Evolutionary conservation across 2,329 filamentous ascomycete species (phyloP), one percentile per base, ranked within the genome.

Genomic region (Hypoxylon sp.): DNA sequence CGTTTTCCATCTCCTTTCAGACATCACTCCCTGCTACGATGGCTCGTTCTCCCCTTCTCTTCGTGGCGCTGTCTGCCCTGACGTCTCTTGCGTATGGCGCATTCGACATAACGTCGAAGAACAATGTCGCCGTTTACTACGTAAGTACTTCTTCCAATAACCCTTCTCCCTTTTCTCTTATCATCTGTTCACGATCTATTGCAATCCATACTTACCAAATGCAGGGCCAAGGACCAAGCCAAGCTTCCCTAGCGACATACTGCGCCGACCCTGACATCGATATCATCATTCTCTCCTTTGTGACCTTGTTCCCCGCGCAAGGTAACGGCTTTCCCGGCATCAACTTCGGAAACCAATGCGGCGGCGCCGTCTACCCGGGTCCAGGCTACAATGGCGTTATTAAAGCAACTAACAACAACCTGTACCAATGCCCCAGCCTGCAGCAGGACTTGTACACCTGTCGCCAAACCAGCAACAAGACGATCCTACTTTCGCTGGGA

Each of bases 261-360:
- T 84, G 82, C 70, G 74, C 81, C 30, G 76, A 81, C 49, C 70
- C 79, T 0, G 75, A 73, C 25, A 78, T 84, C 54, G 82, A 84
- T 61, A 77, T 83, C 13, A 83, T 84, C 66, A 76, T 82, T 13
- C 74, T 84, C 3, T 82, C 79, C 2, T 84, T 84, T 67, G 79
- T 84, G 20, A 73, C 81, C 59, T 72, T 79, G 3, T 84, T 84
- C 69, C 81, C 81, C 10, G 74, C 77, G 4, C 79, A 83, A 64
- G 81, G 78, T n/a, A 81, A 84, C 59, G 82, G 82, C 20, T 77
- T 78, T 37, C 80, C 81, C 1, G 81, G 78, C 1, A 76, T 80
- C 42, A 81, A 83, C 70, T 82, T 82, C 63, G 82, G 81, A 3
- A 83, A 83, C 61, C 77, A 80, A 54, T 84, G 82, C 69, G 79